phyloP scores from a whole-genome alignment of 1,284 basidiomycete species.

The Termitomyces sp. region DNA sequence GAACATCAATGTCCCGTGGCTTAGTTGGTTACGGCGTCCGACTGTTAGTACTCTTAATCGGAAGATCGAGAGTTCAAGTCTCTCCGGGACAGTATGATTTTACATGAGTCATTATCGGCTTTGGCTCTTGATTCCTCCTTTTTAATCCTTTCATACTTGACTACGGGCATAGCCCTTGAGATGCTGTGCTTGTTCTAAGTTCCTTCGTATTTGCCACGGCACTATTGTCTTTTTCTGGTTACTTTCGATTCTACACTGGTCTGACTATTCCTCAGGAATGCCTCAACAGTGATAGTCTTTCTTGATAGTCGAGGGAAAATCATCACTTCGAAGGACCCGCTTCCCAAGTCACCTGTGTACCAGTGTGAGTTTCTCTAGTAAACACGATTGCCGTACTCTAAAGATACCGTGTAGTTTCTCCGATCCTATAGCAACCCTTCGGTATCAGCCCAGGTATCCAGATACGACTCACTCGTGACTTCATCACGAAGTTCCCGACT shows the following conservation, averaged over 20 bases:
- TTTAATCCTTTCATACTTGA: neutral
- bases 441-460: neutral
- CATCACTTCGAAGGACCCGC: neutral
- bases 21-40: constrained; percentile 18
- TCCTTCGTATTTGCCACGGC: neutral
- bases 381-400: neutral
- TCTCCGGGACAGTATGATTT: constrained; percentile 8
- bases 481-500: neutral
- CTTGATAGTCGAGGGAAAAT: neutral
- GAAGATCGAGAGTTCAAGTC: constrained; percentile 19
- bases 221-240: neutral
- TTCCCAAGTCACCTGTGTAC: neutral
- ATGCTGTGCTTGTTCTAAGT: neutral
- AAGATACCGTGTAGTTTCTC: neutral
- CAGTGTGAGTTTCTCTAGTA: neutral
- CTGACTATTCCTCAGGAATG: neutral
- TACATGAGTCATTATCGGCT: neutral
- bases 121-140: neutral
- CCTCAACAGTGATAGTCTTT: neutral
- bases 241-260: neutral
- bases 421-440: neutral
- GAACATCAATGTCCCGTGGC: constrained; percentile 8
- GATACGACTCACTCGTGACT: neutral
- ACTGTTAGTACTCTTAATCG: constrained; percentile 15
- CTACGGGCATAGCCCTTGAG: no score